These are phyloP conservation scores for Melastoma candidum DNA, from an alignment of 441 rosid genomes.

Conservation along the genomic window DNA sequence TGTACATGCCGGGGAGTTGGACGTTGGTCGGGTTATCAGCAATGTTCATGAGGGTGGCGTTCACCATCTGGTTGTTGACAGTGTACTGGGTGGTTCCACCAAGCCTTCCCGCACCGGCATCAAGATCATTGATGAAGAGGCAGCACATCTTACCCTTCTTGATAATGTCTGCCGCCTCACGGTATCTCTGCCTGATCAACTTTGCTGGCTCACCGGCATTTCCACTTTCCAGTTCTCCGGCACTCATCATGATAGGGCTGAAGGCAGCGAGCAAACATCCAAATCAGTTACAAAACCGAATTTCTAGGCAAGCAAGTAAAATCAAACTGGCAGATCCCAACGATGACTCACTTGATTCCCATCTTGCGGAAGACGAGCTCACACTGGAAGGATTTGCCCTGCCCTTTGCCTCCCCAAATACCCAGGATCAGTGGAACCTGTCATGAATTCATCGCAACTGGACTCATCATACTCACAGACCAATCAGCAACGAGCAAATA, in stretches of 20 bases:
- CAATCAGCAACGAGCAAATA: neutral
- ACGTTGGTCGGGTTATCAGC: slow-evolving; percentile 19
- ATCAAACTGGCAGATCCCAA: neutral
- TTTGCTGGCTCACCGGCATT: slow-evolving; percentile 19
- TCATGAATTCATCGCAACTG: neutral
- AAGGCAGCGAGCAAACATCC: neutral
- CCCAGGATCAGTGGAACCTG: slow-evolving; percentile 16
- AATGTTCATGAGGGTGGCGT: slow-evolving; percentile 19
- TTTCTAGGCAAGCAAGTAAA: neutral
- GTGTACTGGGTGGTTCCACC: slow-evolving; percentile 19
- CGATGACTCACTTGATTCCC: slow-evolving; percentile 17
- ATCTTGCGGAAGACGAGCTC: slow-evolving; percentile 18
- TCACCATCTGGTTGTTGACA: slow-evolving; percentile 18
- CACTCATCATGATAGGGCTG: slow-evolving; percentile 21
- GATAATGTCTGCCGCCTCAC: slow-evolving; percentile 18
- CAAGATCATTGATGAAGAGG: slow-evolving; percentile 19
- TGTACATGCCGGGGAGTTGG: slow-evolving; percentile 17
- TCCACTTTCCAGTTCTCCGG: slow-evolving; percentile 19
- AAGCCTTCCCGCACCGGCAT: slow-evolving; percentile 14
- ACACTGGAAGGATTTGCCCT: slow-evolving; percentile 20
- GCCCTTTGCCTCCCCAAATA: slow-evolving; percentile 19
- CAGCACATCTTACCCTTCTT: slow-evolving; percentile 20
- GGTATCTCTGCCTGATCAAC: slow-evolving; percentile 18
- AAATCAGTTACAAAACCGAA: neutral
- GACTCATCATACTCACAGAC: neutral